Evolutionary conservation across 495 filamentous ascomycete species (phyloP).

Genomic region (Xylona heveae): DNA sequence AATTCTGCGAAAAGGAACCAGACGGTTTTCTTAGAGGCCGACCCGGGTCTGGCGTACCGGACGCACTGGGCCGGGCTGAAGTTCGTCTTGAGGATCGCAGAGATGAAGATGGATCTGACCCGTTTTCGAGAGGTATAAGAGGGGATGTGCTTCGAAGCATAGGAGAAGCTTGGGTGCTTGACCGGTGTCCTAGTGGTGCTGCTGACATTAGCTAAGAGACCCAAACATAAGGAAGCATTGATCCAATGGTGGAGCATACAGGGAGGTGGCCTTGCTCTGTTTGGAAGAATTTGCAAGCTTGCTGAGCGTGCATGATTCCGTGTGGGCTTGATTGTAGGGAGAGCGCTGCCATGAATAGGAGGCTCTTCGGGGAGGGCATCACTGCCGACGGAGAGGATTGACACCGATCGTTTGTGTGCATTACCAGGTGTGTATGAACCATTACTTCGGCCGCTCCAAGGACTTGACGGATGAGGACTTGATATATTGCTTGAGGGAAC

Average conservation of each 20-base stretch:
- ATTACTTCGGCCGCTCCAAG: conserved; percentile 9
- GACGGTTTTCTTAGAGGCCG: conserved; percentile 14
- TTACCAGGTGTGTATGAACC: conserved; percentile 11
- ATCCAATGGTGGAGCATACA: conserved; percentile 14
- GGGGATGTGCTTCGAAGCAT: background rate
- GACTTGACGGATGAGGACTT: conserved; percentile 18
- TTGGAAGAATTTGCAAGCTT: conserved; percentile 57
- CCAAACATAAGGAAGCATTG: background rate
- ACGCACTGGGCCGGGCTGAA: conserved; percentile 17
- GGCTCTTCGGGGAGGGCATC: conserved; percentile 28
- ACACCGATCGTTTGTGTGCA: conserved; percentile 60
- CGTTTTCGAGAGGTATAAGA: background rate
- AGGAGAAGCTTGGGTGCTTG: background rate
- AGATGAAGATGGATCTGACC: background rate
- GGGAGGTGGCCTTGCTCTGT: conserved; percentile 10
- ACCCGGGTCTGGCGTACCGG: conserved; percentile 18
- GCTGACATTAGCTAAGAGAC: background rate
- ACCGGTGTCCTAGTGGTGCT: conserved; percentile 1
- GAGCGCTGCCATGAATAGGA: conserved; percentile 10
- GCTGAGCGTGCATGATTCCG: conserved; percentile 60
- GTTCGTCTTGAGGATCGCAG: background rate
- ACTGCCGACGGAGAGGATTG: conserved; percentile 80
- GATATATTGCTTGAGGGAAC: conserved; percentile 18
- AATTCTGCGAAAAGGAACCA: conserved; percentile 26
- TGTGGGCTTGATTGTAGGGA: conserved; percentile 22